phyloP scores from a whole-genome alignment of 2,329 filamentous ascomycete species.

The Diaporthe citrichinensis region DNA sequence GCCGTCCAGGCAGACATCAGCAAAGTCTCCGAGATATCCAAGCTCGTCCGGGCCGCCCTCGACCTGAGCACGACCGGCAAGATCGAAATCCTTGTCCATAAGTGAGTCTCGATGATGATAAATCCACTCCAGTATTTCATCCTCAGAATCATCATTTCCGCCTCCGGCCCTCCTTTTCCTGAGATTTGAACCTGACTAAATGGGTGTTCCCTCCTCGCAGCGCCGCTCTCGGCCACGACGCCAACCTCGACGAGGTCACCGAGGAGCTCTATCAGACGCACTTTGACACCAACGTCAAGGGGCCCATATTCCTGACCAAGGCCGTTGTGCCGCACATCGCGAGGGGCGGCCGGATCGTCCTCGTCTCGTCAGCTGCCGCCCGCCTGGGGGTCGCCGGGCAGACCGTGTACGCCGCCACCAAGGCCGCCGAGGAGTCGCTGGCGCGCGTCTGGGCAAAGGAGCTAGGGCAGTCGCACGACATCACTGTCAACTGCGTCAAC shows the following conservation, averaged over 20 bases:
- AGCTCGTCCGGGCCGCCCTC: not conserved
- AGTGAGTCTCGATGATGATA: not conserved
- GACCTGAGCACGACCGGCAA: not conserved
- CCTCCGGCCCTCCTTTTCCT: not conserved
- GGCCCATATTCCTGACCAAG: not conserved
- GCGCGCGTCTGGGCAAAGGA: conserved; percentile 74
- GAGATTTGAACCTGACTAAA: not conserved
- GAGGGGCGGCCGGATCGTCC: not conserved
- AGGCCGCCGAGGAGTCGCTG: conserved; percentile 73
- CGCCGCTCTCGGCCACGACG: not conserved
- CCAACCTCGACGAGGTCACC: conserved; percentile 10
- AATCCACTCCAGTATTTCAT: no score
- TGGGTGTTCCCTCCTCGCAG: not conserved
- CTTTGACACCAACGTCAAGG: conserved; percentile 8
- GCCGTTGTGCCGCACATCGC: not conserved
- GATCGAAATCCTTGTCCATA: not conserved
- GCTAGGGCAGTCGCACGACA: conserved; percentile 62
- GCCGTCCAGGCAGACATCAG: not conserved
- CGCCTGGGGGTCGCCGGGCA: not conserved
- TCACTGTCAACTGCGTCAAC: conserved; percentile 72
- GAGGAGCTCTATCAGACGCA: not conserved
- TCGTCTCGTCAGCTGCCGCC: not conserved
- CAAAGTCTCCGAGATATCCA: not conserved
- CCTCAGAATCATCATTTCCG: not conserved
- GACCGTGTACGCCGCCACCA: conserved; percentile 71